Percentiles rank a stretch among this genome's conserved stretches.
phyloP scores from a whole-genome alignment of 805 yeast species.

The Priceomyces fermenticarens region DNA sequence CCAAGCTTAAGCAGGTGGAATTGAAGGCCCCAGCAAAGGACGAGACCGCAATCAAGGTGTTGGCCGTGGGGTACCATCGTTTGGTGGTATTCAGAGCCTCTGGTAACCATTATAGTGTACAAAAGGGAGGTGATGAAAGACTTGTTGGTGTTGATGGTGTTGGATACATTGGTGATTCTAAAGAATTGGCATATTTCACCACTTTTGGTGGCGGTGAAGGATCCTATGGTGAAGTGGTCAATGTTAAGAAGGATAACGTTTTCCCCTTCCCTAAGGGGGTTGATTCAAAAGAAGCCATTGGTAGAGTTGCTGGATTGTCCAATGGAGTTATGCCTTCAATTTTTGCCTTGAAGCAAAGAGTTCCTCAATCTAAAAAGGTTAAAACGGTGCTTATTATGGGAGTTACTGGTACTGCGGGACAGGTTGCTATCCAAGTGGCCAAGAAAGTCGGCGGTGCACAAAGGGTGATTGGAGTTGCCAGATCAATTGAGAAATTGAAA shows the following conservation, averaged over 20 bases:
- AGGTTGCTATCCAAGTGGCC: constrained; percentile 2
- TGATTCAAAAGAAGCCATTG: constrained; percentile 1
- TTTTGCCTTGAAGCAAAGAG: background rate
- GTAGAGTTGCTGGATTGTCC: constrained; percentile 3
- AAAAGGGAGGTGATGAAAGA: background rate
- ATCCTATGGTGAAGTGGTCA: constrained; percentile 3
- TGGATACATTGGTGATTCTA: background rate
- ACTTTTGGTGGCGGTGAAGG: constrained; percentile 3
- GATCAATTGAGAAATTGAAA: background rate
- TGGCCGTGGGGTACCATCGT: constrained; percentile 4
- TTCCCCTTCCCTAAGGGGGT: constrained; percentile 1
- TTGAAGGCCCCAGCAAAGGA: background rate
- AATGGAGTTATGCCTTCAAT: constrained; percentile 2
- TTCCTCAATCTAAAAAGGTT: background rate
- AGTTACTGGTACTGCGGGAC: constrained; percentile 4
- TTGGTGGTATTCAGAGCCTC: constrained; percentile 4
- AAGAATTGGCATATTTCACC: constrained; percentile 3
- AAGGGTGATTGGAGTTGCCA: constrained; percentile 2
- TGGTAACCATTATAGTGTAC: constrained; percentile 2
- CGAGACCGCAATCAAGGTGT: background rate
- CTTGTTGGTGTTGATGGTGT: constrained; percentile 6
- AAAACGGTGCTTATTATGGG: constrained; percentile 2
- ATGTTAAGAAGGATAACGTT: background rate
- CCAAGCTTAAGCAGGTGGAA: background rate
- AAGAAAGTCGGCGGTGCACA: constrained; percentile 1